Evolutionary conservation across 129 eudicot species (phyloP), one percentile per base, ranked within the genome.

Genomic region (Flaveria ramosissima): DNA sequence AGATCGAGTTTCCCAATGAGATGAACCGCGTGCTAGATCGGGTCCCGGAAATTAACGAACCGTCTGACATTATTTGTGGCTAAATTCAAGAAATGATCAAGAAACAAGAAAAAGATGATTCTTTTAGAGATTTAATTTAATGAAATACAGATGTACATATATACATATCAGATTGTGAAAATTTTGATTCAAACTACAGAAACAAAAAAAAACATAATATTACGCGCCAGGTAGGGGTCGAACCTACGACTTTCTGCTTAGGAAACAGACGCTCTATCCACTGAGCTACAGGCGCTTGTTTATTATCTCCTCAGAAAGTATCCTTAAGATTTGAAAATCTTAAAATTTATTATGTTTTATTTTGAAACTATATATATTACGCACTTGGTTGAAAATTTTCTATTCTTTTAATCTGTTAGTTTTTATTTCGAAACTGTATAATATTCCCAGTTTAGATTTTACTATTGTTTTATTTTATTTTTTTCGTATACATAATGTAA

Each of bases 251-350:
- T 86, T 90, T 93, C 98, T 90, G 97, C 98, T 93, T 93, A 93
- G 93, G 96, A 93, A 93, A 93, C 97, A 93, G 92, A 93, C 98
- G 97, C 96, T 90, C 96, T 90, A 93, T 93, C 98, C 96, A 89
- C 96, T 93, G 97, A 93, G 93, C 97, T 93, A 91, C 92, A 91
- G 87, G 87, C 92, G 92, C 95, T 2, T 4, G 0, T 20, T 71
- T 27, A 41, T 36, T 24, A 0, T 36, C 1, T 5, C 6, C 7
- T 4, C 41, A n/a, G n/a, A n/a, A n/a, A n/a, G n/a, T n/a, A n/a
- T n/a, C n/a, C n/a, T n/a, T n/a, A n/a, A n/a, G n/a, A n/a, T n/a
- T n/a, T 36, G 41, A 36, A 36, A 36, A 5, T 36, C 6, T 36
- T 5, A 36, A 36, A 36, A 36, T 36, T 4, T 36, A 3, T 30